These are phyloP conservation scores for Nannochloropsis salina DNA, from an alignment of 108 stramenopile species.

Conservation along the genomic window DNA sequence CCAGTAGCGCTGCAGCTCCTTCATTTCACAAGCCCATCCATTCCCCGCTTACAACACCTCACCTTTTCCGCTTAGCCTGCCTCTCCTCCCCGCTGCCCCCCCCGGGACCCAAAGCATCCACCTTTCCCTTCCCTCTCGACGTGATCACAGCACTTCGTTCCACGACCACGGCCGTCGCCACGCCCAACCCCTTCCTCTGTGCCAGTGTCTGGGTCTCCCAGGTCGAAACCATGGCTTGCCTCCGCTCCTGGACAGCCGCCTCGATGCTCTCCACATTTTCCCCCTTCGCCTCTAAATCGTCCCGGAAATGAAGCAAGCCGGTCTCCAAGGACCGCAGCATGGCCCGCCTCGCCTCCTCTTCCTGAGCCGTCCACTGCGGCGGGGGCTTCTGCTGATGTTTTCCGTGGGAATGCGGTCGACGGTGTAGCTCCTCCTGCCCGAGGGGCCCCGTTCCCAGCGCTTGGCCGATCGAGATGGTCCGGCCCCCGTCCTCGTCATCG, in stretches of 20 bases:
- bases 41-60: too few species aligned
- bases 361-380: neutral
- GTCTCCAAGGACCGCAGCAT: constrained; percentile 34
- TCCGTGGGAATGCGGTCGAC: neutral
- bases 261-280: neutral
- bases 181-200: constrained; percentile 20
- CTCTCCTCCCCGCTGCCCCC: neutral
- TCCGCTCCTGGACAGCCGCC: neutral
- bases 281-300: constrained; percentile 33
- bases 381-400: neutral
- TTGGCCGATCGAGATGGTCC: neutral
- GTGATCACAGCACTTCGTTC: neutral
- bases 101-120: neutral
- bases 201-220: constrained; percentile 18
- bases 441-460: neutral
- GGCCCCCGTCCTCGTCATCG: constrained; percentile 28
- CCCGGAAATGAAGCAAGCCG: constrained; percentile 26
- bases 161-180: constrained; percentile 22
- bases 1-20: too few species aligned
- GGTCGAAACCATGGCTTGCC: neutral
- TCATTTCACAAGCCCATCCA: too few species aligned
- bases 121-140: neutral
- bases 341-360: constrained; percentile 23
- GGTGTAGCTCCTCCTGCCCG: neutral
- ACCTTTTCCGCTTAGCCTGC: constrained; percentile 3